Evolutionary conservation across 768 basidiomycete genomes (phyloP), one percentile per base, ranked within the genome.

Genomic region (Leccinum disarticulatum): DNA sequence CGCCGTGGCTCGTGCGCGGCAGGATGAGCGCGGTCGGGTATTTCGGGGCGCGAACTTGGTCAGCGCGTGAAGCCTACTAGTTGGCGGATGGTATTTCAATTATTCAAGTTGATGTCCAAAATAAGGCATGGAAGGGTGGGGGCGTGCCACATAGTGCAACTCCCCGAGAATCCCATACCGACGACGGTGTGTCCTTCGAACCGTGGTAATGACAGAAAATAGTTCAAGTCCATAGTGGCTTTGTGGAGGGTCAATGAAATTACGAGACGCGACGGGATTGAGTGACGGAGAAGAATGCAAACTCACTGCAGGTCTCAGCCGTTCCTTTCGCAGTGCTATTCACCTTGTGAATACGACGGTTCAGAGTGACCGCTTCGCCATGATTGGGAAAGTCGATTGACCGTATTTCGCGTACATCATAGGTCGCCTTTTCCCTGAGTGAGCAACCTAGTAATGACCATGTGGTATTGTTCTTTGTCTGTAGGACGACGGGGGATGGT

Each of bases 341-440:
- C 7, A 52, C 54, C 56, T 74, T 74, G 49, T 65, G 67, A 19
- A 65, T 48, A 50, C 30, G 36, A 17, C 74, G 72, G 51, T 76
- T 76, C n/a, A 73, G 50, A 6, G 56, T 54, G 14, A 74, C 75
- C 9, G 75, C 63, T 53, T 77, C 68, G 6, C 76, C 75, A 33
- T 76, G 75, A 53, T 76, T 76, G 1, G 74, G 76, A 56, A 74
- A 66, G 54, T 76, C 75, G 3, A 76, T 60, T 2, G 70, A 66
- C 74, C 74, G 76, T 56, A 76, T 67, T 49, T 75, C 74, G 3
- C 67, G 64, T 19, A 75, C 66, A 28, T 56, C 61, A 35, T 65
- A 70, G 3, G 62, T 57, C 4, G 63, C 59, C 9, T 17, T 49
- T 19, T 58, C 47, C 11, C 52, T 52, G 51, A 60, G 57, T 47